Conservation (phyloP, 2,329 filamentous ascomycete species). For the Plenodomus biglobosus region DNA sequence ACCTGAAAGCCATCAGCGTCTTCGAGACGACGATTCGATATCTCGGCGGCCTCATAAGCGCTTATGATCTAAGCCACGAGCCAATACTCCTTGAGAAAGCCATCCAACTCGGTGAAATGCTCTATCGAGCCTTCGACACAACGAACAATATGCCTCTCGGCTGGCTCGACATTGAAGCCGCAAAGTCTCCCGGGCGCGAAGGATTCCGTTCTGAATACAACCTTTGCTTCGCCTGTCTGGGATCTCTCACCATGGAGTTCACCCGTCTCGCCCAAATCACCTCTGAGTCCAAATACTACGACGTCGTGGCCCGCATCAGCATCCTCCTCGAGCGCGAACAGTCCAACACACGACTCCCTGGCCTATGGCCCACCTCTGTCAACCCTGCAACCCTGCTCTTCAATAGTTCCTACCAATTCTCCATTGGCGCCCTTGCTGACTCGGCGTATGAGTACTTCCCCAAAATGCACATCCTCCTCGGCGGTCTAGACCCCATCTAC, state of each 20-base stretch:
- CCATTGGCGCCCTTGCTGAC: slow-evolving; percentile 43
- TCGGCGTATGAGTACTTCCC: slow-evolving; percentile 45
- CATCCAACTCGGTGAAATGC: slow-evolving; percentile 46
- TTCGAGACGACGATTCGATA: slow-evolving; percentile 55
- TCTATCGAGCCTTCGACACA: slow-evolving; percentile 53
- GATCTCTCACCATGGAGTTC: slow-evolving; percentile 48
- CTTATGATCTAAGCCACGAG: slow-evolving; percentile 43
- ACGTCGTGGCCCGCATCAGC: slow-evolving; percentile 40
- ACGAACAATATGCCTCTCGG: slow-evolving; percentile 49
- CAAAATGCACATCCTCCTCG: slow-evolving; percentile 39
- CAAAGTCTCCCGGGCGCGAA: slow-evolving; percentile 25
- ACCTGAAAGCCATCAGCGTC: slow-evolving; percentile 50
- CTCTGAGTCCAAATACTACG: slow-evolving; percentile 40
- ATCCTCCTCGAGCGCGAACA: slow-evolving; percentile 35
- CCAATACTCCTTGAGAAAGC: slow-evolving; percentile 42
- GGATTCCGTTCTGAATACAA: slow-evolving; percentile 42
- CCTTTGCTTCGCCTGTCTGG: slow-evolving; percentile 52
- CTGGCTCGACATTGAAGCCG: slow-evolving; percentile 45
- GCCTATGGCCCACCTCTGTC: slow-evolving; percentile 44
- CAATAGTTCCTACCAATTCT: slow-evolving; percentile 32
- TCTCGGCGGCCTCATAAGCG: slow-evolving; percentile 41
- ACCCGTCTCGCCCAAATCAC: slow-evolving; percentile 44
- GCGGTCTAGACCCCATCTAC: slow-evolving; percentile 51
- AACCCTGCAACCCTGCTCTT: slow-evolving; percentile 39
- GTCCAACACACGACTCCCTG: slow-evolving; percentile 37